These are phyloP conservation scores for Purpureocillium lavendulum DNA, from an alignment of 2,329 filamentous ascomycete genomes.

Conservation along the genomic window DNA sequence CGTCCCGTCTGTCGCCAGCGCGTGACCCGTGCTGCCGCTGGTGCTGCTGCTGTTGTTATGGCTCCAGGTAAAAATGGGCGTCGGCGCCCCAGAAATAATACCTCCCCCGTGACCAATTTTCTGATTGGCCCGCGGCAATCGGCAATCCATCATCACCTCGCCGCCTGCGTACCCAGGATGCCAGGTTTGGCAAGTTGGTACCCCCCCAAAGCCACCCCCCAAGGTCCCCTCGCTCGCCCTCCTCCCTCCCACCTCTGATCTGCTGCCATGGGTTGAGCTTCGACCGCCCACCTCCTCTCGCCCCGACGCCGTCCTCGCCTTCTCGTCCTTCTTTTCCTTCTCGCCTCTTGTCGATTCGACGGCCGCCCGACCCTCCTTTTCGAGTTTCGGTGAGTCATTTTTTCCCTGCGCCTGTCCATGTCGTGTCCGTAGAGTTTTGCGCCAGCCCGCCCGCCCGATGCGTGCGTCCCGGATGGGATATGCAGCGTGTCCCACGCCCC, in stretches of 20 bases:
- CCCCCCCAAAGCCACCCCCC: not conserved
- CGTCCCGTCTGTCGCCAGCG: no score
- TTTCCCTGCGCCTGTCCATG: conserved; percentile 9
- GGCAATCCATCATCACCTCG: conserved; percentile 20
- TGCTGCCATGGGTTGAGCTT: conserved; percentile 11
- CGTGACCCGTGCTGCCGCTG: no score
- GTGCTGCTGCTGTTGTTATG: conserved; percentile 10
- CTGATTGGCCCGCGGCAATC: conserved; percentile 24
- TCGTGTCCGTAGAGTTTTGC: conserved; percentile 12
- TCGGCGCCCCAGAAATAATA: conserved; percentile 25
- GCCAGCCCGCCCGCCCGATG: conserved; percentile 3
- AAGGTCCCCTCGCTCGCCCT: conserved; percentile 7
- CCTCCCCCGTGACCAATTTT: conserved; percentile 26
- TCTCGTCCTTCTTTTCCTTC: conserved; percentile 8
- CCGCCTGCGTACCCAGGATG: conserved; percentile 13
- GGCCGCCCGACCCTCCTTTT: conserved; percentile 17
- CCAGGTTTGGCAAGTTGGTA: not conserved
- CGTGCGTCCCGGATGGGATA: conserved; percentile 8
- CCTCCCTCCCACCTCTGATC: conserved; percentile 22
- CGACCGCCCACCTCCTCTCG: conserved; percentile 11
- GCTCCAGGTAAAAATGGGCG: conserved; percentile 21
- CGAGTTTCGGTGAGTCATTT: conserved; percentile 22
- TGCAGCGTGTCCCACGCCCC: not conserved
- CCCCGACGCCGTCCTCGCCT: conserved; percentile 5
- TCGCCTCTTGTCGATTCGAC: conserved; percentile 14